phyloP scores from a whole-genome alignment of 345 rosid species.

The Euphorbia pulcherrima region DNA sequence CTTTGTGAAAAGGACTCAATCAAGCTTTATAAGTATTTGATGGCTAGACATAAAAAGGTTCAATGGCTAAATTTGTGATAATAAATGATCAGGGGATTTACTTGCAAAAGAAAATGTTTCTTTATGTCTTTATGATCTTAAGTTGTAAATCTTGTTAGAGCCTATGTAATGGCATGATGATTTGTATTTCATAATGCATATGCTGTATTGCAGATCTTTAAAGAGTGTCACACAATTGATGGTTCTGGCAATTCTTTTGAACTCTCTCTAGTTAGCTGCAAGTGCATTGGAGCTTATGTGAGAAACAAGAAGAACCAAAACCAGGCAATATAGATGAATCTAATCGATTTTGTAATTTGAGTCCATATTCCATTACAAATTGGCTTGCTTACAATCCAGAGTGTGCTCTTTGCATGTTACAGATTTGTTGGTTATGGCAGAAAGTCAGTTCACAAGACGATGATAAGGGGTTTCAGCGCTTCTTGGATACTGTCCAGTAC shows the following conservation, averaged over 20 bases:
- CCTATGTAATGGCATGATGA: background rate
- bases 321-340: conserved; percentile 48
- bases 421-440: conserved; percentile 98
- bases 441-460: conserved; percentile 70
- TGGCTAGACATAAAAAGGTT: too few relatives aligned
- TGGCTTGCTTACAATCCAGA: conserved; percentile 15
- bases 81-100: too few relatives aligned
- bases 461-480: conserved; percentile 89
- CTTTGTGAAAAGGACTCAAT: background rate
- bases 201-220: conserved; percentile 57
- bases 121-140: background rate
- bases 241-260: conserved; percentile 61
- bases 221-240: conserved; percentile 59
- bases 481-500: conserved; percentile 92
- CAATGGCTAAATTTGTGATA: background rate
- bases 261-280: conserved; percentile 76
- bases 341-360: conserved; percentile 5
- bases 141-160: background rate
- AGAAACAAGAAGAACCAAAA: conserved; percentile 88
- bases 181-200: background rate
- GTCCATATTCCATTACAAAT: background rate
- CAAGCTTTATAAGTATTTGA: background rate
- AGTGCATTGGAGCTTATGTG: conserved; percentile 96
- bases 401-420: conserved; percentile 26
- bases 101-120: background rate